Conservation (phyloP, 2,329 filamentous ascomycete genomes). For the Apiospora hydei region DNA sequence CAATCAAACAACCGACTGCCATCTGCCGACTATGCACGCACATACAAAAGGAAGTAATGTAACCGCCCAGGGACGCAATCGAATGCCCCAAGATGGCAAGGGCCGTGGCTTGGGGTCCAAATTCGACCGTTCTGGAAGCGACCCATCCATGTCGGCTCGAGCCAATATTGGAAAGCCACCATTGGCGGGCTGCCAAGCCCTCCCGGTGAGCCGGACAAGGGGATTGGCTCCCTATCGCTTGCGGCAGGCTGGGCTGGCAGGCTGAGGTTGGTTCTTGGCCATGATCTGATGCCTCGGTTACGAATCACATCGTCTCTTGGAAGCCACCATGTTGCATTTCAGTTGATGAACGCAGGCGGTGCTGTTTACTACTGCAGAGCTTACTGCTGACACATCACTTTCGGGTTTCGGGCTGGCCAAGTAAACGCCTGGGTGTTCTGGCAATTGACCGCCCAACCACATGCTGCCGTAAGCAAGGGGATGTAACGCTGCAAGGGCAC, state of each 20-base stretch:
- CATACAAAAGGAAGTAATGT: background rate
- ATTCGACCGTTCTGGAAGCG: background rate
- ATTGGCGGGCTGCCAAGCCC: background rate
- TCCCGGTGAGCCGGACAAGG: background rate
- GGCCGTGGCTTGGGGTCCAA: constrained; percentile 3
- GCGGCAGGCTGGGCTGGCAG: background rate
- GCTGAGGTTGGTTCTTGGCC: background rate
- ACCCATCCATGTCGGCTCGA: background rate
- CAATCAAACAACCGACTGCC: background rate
- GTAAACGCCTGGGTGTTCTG: background rate
- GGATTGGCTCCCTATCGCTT: background rate
- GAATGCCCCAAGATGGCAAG: background rate
- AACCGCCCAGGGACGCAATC: background rate
- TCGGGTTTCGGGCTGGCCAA: background rate
- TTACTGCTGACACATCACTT: background rate
- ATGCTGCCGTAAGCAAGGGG: constrained; percentile 4
- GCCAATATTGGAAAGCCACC: constrained; percentile 5
- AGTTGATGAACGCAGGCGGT: background rate
- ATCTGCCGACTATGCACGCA: background rate
- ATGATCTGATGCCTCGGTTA: background rate
- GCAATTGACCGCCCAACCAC: background rate
- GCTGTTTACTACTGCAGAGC: background rate
- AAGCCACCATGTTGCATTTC: background rate
- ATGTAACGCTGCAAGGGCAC: constrained; percentile 5
- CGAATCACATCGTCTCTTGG: background rate